Percentiles rank a stretch among this genome's conserved stretches.
These are phyloP conservation scores for Porcisia deanei DNA, from an alignment of 208 protist species.

Conservation along the genomic window DNA sequence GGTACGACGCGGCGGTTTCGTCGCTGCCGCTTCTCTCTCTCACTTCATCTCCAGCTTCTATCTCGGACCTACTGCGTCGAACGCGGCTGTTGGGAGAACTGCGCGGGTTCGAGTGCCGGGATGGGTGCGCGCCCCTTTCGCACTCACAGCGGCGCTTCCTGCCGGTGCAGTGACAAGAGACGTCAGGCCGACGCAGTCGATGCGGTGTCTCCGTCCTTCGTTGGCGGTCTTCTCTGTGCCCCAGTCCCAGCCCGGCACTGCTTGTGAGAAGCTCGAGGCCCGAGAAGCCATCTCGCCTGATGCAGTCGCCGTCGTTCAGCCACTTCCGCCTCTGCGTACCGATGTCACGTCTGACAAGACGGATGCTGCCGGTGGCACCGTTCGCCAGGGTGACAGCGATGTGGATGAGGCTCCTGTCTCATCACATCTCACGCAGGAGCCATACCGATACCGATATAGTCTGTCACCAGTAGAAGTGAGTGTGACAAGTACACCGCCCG, in stretches of 20 bases:
- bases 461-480: neutral
- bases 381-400: neutral
- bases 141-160: constrained; percentile 1
- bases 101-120: neutral
- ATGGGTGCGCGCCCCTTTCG: constrained; percentile 29
- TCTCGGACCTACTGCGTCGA: neutral
- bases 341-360: neutral
- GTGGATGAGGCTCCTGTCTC: neutral
- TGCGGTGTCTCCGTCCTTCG: constrained; percentile 1
- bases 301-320: neutral
- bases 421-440: constrained; percentile 4
- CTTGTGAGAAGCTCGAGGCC: neutral
- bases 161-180: neutral
- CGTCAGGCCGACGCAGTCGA: constrained; percentile 1
- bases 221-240: neutral
- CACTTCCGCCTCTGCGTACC: neutral
- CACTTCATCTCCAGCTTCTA: neutral
- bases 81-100: neutral
- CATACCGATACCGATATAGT: neutral
- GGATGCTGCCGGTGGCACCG: neutral
- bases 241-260: neutral
- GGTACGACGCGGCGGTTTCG: neutral
- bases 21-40: neutral
- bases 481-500: neutral
- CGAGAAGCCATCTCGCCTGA: neutral